Percentiles rank a stretch among this genome's conserved stretches.
phyloP scores from a whole-genome alignment of 2,329 filamentous ascomycete genomes.

The Diaporthe humulicola region DNA sequence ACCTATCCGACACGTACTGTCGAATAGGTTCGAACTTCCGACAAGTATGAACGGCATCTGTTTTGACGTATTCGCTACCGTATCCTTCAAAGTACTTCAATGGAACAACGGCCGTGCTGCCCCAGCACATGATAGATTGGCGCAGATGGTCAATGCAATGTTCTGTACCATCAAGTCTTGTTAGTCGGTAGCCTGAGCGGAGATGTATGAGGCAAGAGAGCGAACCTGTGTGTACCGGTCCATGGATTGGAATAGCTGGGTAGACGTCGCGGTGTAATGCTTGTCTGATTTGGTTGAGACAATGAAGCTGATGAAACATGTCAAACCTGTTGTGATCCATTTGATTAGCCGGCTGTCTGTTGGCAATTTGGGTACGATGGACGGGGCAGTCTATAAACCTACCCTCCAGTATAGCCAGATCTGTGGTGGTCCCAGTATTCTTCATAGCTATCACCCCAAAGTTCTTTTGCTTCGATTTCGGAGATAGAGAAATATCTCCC shows the following conservation, averaged over 20 bases:
- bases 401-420: constrained; percentile 5
- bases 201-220: neutral
- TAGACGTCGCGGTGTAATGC: constrained; percentile 9
- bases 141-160: constrained; percentile 6
- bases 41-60: neutral
- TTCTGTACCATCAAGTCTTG: neutral
- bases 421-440: constrained; percentile 9
- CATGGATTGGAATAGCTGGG: neutral
- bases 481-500: constrained; percentile 1
- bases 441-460: neutral
- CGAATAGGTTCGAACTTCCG: constrained; percentile 3
- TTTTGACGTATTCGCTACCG: constrained; percentile 1
- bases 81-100: constrained; percentile 12
- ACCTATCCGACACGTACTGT: neutral
- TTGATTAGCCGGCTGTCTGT: neutral
- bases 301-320: constrained; percentile 10
- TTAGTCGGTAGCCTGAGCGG: neutral
- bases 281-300: constrained; percentile 8
- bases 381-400: no score
- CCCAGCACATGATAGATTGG: constrained; percentile 4
- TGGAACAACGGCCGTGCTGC: neutral
- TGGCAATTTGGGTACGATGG: no score
- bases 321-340: neutral
- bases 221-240: neutral
- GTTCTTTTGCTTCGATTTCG: neutral